Base-by-base conservation (phyloP, 2,329 filamentous ascomycete genomes). In the Pestalotiopsis sp. region DNA sequence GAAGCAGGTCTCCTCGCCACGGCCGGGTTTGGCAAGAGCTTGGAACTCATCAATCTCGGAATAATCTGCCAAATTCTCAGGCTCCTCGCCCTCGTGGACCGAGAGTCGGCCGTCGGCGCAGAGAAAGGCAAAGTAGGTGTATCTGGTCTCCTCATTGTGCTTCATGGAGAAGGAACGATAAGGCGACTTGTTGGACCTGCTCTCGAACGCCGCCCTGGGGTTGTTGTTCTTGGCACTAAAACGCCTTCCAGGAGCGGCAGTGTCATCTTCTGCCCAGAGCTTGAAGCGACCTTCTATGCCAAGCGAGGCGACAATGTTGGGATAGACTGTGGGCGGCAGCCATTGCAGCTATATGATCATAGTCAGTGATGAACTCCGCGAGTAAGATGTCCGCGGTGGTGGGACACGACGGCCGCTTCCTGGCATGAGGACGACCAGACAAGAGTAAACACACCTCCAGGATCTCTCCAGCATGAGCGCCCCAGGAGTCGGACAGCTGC, bases 191-290 rank as follows among this genome's bases (percentile, higher is more conserved):
- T 81, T 86, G 82, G 83, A 88, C 65, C 86, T 82, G 41, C 84
- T 86, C 73, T 89, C 87, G 64, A 87, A 88, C 12, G 86, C 85
- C 2, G 86, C 84, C 58, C 84, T 86, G 60, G 84, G 74, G 59
- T 71, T 74, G 23, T 73, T 67, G n/a, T 73, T 70, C 23, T 85
- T 93, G 83, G 81, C 86, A 77, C 91, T 93, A 85, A 98, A 98
- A 65, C 95, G 91, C 39, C 92, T 90, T 39, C 94, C 94, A 0
- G 91, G 90, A 1, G 92, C 87, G 63, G 96, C 92, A 1, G 91
- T 92, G 17, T 92, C 90, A 80, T 98, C 94, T 82, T 98, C 95
- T 70, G 93, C 91, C 95, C 95, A 98, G 72, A 98, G 86, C 78
- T 94, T 93, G 84, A 97, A 94, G 79, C 91, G 91, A 76, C 95